Conservation (phyloP, 805 yeast genomes). For the Huiozyma sinensis region DNA sequence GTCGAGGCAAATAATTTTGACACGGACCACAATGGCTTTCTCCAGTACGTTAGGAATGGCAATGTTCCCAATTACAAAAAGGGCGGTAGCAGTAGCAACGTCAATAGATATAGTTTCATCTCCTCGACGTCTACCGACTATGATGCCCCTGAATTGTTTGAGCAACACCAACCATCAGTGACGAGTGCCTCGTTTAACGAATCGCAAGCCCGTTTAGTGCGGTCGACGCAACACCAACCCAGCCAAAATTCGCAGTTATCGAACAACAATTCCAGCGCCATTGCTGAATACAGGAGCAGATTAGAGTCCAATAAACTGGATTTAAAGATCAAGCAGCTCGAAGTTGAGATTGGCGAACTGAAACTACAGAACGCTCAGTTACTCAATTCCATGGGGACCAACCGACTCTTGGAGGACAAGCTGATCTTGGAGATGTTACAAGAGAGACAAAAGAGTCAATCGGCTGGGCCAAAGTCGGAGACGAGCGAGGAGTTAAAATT, state of each 20-base stretch:
- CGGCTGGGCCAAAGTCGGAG: neutral
- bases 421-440: constrained; percentile 8
- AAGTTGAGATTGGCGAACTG: constrained; percentile 25
- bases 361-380: constrained; percentile 26
- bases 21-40: constrained; percentile 7
- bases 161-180: neutral
- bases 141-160: constrained; percentile 8
- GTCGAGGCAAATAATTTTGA: constrained; percentile 1
- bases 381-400: constrained; percentile 20
- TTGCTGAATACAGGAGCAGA: constrained; percentile 1
- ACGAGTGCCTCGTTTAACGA: neutral
- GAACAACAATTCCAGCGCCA: too few species aligned
- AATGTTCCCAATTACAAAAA: constrained; percentile 5
- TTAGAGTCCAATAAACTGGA: constrained; percentile 10
- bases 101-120: constrained; percentile 24
- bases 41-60: constrained; percentile 2
- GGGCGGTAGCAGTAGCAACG: constrained; percentile 2
- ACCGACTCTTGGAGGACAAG: constrained; percentile 19
- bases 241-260: neutral
- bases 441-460: neutral
- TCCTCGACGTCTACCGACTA: constrained; percentile 25
- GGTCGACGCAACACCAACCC: neutral
- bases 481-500: constrained; percentile 6
- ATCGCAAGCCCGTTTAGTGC: neutral
- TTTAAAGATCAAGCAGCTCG: constrained; percentile 24